phyloP scores from a whole-genome alignment of 371 early-diverging fungal species.

The Batrachochytrium dendrobatidis region DNA sequence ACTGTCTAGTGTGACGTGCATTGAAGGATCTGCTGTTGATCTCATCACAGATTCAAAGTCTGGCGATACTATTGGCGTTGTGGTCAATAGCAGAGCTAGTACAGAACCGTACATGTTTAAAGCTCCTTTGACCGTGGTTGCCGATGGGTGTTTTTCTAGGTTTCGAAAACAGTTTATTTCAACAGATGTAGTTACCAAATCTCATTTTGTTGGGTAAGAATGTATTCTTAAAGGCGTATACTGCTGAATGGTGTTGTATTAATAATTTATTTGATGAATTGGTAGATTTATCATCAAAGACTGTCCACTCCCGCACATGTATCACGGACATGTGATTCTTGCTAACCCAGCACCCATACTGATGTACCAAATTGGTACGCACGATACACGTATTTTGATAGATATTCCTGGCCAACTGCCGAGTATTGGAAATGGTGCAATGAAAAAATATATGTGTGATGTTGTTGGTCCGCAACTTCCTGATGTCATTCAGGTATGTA shows the following conservation, averaged over 20 bases:
- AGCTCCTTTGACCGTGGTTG: constrained; percentile 74
- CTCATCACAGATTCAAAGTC: constrained; percentile 8
- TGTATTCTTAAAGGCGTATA: constrained; percentile 23
- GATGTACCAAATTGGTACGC: constrained; percentile 81
- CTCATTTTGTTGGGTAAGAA: constrained; percentile 84
- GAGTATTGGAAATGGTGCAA: constrained; percentile 32
- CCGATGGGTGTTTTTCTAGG: constrained; percentile 90
- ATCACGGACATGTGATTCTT: constrained; percentile 87
- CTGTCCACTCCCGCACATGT: constrained; percentile 66
- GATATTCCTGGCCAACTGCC: constrained; percentile 90
- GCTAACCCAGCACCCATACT: constrained; percentile 82
- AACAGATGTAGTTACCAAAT: constrained; percentile 47
- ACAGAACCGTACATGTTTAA: constrained; percentile 11
- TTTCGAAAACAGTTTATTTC: constrained; percentile 71
- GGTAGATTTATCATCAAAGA: constrained; percentile 50
- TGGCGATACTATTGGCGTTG: neutral
- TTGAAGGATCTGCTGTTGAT: constrained; percentile 60
- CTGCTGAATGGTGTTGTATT: neutral
- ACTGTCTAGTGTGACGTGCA: constrained; percentile 55
- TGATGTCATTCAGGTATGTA: constrained; percentile 41
- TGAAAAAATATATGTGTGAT: constrained; percentile 48
- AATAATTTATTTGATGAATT: neutral
- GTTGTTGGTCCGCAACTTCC: constrained; percentile 67
- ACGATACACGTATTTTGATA: constrained; percentile 84
- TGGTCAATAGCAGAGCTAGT: neutral